These are phyloP conservation scores for Cunninghamia lanceolata DNA, from an alignment of 75 land plant species.

Conservation along the genomic window DNA sequence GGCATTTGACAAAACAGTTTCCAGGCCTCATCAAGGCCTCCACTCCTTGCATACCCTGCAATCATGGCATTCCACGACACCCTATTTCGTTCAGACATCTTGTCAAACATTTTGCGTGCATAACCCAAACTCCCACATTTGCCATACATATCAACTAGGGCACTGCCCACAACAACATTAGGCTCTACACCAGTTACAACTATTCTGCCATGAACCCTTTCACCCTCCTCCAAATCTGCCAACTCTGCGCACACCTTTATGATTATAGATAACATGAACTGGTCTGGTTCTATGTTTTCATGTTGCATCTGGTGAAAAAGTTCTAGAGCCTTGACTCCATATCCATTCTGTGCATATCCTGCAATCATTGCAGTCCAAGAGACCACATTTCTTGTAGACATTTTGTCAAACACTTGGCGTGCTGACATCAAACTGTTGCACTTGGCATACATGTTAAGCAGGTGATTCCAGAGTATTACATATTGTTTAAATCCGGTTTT, in stretches of 20 bases:
- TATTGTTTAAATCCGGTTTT: conserved; percentile 20
- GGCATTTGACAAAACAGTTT: conserved; percentile 28
- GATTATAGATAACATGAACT: conserved; percentile 33
- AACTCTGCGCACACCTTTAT: conserved; percentile 39
- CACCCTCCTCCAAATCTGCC: conserved; percentile 37
- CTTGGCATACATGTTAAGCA: conserved; percentile 47
- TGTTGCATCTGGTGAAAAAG: conserved; percentile 28
- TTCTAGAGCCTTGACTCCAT: conserved; percentile 24
- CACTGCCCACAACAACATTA: conserved; percentile 31
- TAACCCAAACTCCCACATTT: conserved; percentile 47
- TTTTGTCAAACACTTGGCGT: conserved; percentile 41
- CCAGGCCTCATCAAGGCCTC: conserved; percentile 37
- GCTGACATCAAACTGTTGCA: conserved; percentile 22
- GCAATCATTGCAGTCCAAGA: conserved; percentile 64
- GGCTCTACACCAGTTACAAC: background rate
- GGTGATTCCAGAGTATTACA: conserved; percentile 32
- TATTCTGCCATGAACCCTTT: conserved; percentile 26
- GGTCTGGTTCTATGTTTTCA: conserved; percentile 31
- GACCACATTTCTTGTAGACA: conserved; percentile 50
- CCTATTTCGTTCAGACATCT: conserved; percentile 4
- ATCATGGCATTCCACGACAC: conserved; percentile 51
- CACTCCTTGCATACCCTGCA: conserved; percentile 30
- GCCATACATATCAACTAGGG: conserved; percentile 54
- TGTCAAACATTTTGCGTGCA: conserved; percentile 47
- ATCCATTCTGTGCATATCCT: conserved; percentile 20